Conservation (phyloP, 345 rosid species). For the Eucalyptus lansdowneana region DNA sequence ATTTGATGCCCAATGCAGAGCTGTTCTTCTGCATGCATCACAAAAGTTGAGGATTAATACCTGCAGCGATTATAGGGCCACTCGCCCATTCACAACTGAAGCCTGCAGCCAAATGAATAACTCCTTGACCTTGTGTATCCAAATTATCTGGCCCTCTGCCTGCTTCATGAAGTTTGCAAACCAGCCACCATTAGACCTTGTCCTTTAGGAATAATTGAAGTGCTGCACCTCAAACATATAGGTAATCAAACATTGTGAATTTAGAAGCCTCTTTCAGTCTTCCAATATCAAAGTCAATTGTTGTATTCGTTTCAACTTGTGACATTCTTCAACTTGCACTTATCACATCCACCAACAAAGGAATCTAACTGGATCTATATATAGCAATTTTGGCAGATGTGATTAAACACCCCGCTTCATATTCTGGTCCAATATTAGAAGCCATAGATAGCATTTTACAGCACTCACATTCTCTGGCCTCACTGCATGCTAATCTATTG, state of each 20-base stretch:
- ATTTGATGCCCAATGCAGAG: too few relatives aligned
- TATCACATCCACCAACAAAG: slow-evolving; percentile 12
- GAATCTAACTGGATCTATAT: slow-evolving; percentile 11
- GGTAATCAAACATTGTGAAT: neutral
- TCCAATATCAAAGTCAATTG: neutral
- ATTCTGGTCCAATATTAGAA: neutral
- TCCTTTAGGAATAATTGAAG: slow-evolving; percentile 28
- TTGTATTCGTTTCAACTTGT: slow-evolving; percentile 4
- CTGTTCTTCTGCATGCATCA: too few relatives aligned
- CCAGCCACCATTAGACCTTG: slow-evolving; percentile 38
- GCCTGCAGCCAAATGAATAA: too few relatives aligned
- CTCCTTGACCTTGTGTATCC: slow-evolving; percentile 21
- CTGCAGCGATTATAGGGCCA: too few relatives aligned
- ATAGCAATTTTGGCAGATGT: slow-evolving; percentile 29
- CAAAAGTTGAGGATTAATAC: too few relatives aligned
- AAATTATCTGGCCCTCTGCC: slow-evolving; percentile 22
- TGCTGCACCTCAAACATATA: slow-evolving; percentile 14
- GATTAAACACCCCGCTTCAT: slow-evolving; percentile 18
- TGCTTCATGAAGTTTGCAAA: slow-evolving; percentile 30
- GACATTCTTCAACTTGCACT: slow-evolving; percentile 20
- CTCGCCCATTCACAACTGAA: too few relatives aligned
- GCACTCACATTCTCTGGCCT: slow-evolving; percentile 5
- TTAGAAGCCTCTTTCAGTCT: neutral
- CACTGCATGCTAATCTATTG: too few relatives aligned
- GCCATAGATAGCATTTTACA: slow-evolving; percentile 15